phyloP scores from a whole-genome alignment of 2,329 filamentous ascomycete species.

The Alternaria rosae region DNA sequence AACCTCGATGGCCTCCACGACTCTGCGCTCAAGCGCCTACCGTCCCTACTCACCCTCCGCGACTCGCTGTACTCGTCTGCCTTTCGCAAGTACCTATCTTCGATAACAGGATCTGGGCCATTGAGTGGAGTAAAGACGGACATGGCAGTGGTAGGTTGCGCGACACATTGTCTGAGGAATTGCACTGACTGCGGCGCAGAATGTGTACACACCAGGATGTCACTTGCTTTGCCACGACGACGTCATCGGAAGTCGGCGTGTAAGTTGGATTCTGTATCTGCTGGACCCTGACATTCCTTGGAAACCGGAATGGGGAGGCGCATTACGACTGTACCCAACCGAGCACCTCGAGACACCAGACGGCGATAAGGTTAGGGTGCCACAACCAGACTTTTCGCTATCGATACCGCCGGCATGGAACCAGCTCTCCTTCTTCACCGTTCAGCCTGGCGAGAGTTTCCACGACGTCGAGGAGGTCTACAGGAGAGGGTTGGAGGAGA shows the following conservation, averaged over 20 bases:
- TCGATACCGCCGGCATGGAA: slow-evolving; percentile 95
- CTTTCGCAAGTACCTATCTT: slow-evolving; percentile 88
- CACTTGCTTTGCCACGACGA: slow-evolving; percentile 97
- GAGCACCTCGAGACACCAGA: slow-evolving; percentile 69
- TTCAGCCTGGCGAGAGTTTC: slow-evolving; percentile 98
- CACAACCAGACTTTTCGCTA: slow-evolving; percentile 78
- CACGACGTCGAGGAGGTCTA: slow-evolving; percentile 99
- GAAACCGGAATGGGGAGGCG: slow-evolving; percentile 92
- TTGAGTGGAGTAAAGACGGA: slow-evolving; percentile 94
- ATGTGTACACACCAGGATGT: slow-evolving; percentile 95
- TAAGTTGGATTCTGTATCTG: slow-evolving; percentile 97
- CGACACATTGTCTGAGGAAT: not conserved
- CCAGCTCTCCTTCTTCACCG: slow-evolving; percentile 96
- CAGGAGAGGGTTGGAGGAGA: slow-evolving; percentile 65
- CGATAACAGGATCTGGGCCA: slow-evolving; percentile 84
- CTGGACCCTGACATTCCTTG: slow-evolving; percentile 91
- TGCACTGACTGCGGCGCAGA: slow-evolving; percentile 52
- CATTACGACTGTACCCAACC: slow-evolving; percentile 83
- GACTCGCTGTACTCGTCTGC: slow-evolving; percentile 90
- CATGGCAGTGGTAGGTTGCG: slow-evolving; percentile 78
- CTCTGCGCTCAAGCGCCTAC: slow-evolving; percentile 82
- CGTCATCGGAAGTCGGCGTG: slow-evolving; percentile 93
- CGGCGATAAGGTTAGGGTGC: slow-evolving; percentile 79
- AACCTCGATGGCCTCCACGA: slow-evolving; percentile 95
- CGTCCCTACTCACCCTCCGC: slow-evolving; percentile 88